Evolutionary conservation across 2,329 filamentous ascomycete genomes (phyloP).

Genomic region (Hypoxylon rubiginosum): DNA sequence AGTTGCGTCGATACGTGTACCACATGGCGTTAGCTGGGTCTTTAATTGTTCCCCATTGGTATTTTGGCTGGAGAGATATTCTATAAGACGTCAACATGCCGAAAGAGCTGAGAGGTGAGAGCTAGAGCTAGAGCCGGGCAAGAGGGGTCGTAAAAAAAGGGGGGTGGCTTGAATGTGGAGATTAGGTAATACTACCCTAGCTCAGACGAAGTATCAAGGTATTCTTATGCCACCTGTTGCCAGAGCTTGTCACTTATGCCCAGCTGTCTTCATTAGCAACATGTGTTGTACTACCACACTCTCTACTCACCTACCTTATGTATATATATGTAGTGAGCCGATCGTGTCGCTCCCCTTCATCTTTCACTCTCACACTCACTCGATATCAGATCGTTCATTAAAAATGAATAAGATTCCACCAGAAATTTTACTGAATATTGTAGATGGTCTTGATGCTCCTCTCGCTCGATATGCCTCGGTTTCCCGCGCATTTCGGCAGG

Average conservation of each 20-base stretch:
- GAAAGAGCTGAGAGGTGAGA: background rate
- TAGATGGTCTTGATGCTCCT: background rate
- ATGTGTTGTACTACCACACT: too few species aligned
- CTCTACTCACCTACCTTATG: too few species aligned
- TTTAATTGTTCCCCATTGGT: background rate
- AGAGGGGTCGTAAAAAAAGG: background rate
- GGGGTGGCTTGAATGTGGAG: background rate
- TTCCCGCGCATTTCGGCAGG: slow-evolving; percentile 2
- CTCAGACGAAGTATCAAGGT: background rate
- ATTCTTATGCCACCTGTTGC: too few species aligned
- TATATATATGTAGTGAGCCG: too few species aligned
- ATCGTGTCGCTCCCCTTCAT: too few species aligned
- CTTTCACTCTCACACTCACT: background rate
- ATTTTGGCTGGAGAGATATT: background rate
- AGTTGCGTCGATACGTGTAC: background rate
- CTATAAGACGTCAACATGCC: slow-evolving; percentile 1
- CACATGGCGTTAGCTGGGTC: background rate
- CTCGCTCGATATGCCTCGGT: slow-evolving; percentile 14
- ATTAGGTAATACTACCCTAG: background rate
- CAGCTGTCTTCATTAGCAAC: too few species aligned
- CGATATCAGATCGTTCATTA: background rate
- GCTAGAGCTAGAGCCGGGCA: background rate
- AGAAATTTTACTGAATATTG: slow-evolving; percentile 13
- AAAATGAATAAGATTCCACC: slow-evolving; percentile 18
- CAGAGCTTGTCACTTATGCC: too few species aligned